Percentiles rank a stretch among this genome's conserved stretches.
Evolutionary conservation across 257 asterid species (phyloP).

Genomic region (Cynanchum wilfordii): DNA sequence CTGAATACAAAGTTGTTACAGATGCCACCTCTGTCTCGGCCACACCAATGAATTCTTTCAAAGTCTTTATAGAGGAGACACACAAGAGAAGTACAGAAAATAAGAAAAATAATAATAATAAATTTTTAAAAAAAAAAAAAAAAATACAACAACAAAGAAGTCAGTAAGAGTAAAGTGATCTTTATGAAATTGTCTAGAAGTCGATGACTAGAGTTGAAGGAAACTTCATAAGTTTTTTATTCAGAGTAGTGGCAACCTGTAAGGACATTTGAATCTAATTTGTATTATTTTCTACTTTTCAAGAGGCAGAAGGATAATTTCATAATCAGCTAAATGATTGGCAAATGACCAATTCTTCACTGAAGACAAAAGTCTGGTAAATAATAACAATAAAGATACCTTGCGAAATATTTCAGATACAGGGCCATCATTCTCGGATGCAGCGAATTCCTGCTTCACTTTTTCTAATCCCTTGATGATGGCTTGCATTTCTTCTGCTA

Average conservation of each 20-base stretch:
- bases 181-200: neutral
- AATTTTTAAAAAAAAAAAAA: too few relatives aligned
- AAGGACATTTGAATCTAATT: neutral
- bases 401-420: conserved; percentile 82
- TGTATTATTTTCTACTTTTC: neutral
- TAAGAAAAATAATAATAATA: neutral
- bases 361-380: conserved; percentile 18
- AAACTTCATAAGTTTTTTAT: neutral
- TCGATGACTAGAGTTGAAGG: neutral
- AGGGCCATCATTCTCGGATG: conserved; percentile 93
- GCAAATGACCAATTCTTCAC: neutral
- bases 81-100: conserved; percentile 4
- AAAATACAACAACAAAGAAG: too few relatives aligned
- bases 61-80: conserved; percentile 49
- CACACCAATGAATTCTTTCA: conserved; percentile 62
- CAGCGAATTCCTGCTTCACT: conserved; percentile 81
- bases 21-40: conserved; percentile 80
- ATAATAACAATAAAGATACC: conserved; percentile 39
- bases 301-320: neutral
- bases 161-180: neutral
- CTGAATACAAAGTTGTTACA: conserved; percentile 71
- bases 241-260: neutral
- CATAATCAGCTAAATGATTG: neutral
- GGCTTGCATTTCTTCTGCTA: conserved; percentile 99
- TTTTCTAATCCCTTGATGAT: conserved; percentile 90